phyloP scores from a whole-genome alignment of 2,329 filamentous ascomycete species.

The Ceratocystis diversiconidia region DNA sequence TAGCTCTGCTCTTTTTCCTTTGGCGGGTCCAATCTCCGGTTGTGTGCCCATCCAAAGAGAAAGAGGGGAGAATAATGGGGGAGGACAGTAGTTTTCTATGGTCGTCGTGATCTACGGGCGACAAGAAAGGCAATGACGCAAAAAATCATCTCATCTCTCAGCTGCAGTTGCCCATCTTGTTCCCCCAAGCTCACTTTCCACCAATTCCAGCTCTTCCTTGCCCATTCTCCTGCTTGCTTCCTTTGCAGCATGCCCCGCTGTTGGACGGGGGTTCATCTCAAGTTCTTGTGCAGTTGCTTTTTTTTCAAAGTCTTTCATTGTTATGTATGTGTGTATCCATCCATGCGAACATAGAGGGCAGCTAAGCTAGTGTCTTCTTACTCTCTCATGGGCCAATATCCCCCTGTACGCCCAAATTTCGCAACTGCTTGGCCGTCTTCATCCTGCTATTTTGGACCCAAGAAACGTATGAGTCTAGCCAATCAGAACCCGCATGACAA shows the following conservation, averaged over 20 bases:
- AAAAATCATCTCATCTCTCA: slow-evolving; percentile 2
- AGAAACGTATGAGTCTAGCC: background rate
- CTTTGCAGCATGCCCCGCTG: too few relatives aligned
- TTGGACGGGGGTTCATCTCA: background rate
- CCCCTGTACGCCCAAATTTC: background rate
- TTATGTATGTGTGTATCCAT: too few relatives aligned
- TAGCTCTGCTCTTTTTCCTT: background rate
- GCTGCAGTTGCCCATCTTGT: background rate
- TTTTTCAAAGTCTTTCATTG: background rate
- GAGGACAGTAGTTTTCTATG: background rate
- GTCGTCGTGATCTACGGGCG: background rate
- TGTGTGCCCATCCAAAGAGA: too few relatives aligned
- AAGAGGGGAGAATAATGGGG: too few relatives aligned
- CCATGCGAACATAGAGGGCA: too few relatives aligned
- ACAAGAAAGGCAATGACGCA: background rate
- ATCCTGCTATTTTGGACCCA: slow-evolving; percentile 1
- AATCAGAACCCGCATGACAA: background rate
- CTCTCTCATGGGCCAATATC: background rate
- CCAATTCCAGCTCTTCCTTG: background rate
- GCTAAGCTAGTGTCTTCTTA: background rate
- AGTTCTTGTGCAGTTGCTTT: background rate
- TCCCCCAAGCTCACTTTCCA: background rate
- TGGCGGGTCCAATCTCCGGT: background rate
- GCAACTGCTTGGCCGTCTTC: background rate
- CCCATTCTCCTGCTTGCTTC: background rate